Percentiles rank a stretch among this genome's conserved stretches.
Conservation (phyloP, 2,329 filamentous ascomycete genomes). For the Aspergillus aculeatus region DNA sequence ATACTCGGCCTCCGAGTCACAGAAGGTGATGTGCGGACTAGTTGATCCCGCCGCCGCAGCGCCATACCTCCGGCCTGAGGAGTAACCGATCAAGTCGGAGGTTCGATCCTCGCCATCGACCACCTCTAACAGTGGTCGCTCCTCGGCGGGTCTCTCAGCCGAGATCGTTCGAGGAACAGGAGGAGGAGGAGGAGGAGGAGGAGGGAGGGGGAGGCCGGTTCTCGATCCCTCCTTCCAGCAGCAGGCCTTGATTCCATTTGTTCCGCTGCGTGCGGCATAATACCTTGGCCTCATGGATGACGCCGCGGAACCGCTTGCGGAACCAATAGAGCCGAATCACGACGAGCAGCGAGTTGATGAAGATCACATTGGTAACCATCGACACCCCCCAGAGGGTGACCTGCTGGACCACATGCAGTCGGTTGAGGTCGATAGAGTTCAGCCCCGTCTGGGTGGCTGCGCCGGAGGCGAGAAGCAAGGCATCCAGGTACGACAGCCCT, state of each 20-base stretch:
- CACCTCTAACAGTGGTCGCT: constrained; percentile 4
- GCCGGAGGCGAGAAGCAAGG: constrained; percentile 79
- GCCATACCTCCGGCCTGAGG: constrained; percentile 8
- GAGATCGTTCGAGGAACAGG: background rate
- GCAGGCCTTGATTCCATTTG: constrained; percentile 26
- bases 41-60: constrained; percentile 7
- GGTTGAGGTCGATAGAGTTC: constrained; percentile 69
- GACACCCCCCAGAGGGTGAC: constrained; percentile 66
- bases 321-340: constrained; percentile 94
- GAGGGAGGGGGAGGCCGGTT: background rate
- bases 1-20: constrained; percentile 13
- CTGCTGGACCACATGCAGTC: constrained; percentile 68
- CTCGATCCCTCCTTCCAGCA: constrained; percentile 24
- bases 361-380: constrained; percentile 77
- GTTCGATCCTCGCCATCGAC: background rate
- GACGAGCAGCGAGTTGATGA: constrained; percentile 78
- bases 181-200: too few species aligned
- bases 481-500: constrained; percentile 74
- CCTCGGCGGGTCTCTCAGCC: constrained; percentile 4
- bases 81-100: background rate
- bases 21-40: constrained; percentile 33
- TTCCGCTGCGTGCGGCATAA: constrained; percentile 57
- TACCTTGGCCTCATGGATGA: constrained; percentile 67
- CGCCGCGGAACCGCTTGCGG: constrained; percentile 82
- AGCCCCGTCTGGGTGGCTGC: constrained; percentile 85